Base-by-base conservation (phyloP, 139 green algal species). In the Protoeuglena noctilucae region DNA sequence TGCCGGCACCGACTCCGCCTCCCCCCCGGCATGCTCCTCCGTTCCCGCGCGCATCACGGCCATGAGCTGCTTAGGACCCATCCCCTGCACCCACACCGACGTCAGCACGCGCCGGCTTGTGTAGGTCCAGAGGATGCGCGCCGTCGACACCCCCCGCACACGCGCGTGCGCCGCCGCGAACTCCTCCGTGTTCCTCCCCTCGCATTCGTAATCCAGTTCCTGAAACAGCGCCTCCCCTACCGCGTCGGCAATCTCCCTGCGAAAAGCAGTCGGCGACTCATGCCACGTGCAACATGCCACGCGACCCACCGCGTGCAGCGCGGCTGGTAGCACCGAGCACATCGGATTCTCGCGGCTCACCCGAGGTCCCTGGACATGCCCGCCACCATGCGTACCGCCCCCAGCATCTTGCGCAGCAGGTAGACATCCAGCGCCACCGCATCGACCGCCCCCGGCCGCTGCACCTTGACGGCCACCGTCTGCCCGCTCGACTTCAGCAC, bases 171-270 rank as follows among this genome's bases (percentile, higher is more conserved):
- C 60, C n/a, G 43, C 53, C 40, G 40, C 29, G 45, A 71, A 71
- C 48, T 14, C 24, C 27, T 61, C 46, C 16, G 59, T 24, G 51
- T 81, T 76, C 26, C 14, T 24, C 9, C 62, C 73, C 63, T 83
- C 75, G 21, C 53, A 21, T 2, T 26, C 4, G 53, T 81, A 78
- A 30, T 78, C 67, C 26, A 78, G 62, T 52, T 78, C 70, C 22
- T 47, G 43, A 34, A 60, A 61, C 39, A 77, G 56, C 16, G 54
- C 58, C 19, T 22, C 7, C 34, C 9, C 9, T 43, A 7, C 9
- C 34, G 34, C n/a, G n/a, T n/a, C n/a, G n/a, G n/a, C n/a, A n/a
- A n/a, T n/a, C n/a, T n/a, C n/a, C n/a, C n/a, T n/a, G n/a, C n/a
- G n/a, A n/a, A n/a, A 43, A 7, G 12, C 34, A 43, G 34, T 43